Evolutionary conservation across 2,329 filamentous ascomycete genomes (phyloP).

Genomic region (Colletotrichum sp.): DNA sequence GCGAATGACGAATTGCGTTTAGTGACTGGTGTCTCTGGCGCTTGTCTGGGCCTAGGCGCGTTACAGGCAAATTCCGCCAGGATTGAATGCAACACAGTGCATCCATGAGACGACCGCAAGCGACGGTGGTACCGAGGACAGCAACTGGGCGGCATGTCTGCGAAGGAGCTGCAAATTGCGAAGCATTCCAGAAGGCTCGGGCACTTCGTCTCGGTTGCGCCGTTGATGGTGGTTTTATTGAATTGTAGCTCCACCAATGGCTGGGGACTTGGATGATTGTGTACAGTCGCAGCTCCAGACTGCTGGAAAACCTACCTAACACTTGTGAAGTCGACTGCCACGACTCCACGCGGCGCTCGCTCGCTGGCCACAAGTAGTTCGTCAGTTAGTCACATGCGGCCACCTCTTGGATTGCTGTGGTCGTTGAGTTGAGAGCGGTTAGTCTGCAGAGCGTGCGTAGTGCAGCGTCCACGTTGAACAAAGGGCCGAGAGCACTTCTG

Average conservation of each 20-base stretch:
- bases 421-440: background rate
- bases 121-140: background rate
- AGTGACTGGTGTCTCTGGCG: background rate
- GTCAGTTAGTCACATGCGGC: background rate
- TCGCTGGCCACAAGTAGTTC: background rate
- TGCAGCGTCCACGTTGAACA: background rate
- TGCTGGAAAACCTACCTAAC: background rate
- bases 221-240: background rate
- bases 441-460: background rate
- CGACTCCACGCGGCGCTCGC: background rate
- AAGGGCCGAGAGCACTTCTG: background rate
- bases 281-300: background rate
- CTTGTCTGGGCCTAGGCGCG: background rate
- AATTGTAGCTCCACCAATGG: background rate
- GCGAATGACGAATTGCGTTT: background rate
- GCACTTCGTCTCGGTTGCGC: background rate
- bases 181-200: background rate
- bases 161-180: background rate
- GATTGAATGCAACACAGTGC: conserved; percentile 12
- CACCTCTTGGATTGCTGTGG: background rate
- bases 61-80: conserved; percentile 8
- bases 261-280: background rate
- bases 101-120: background rate
- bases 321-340: background rate
- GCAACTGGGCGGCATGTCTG: background rate